A percentile compares a stretch with the other conserved stretches of the same genome.
phyloP scores from a whole-genome alignment of 192 early-diverging fungal species.

The Entomortierella parvispora region DNA sequence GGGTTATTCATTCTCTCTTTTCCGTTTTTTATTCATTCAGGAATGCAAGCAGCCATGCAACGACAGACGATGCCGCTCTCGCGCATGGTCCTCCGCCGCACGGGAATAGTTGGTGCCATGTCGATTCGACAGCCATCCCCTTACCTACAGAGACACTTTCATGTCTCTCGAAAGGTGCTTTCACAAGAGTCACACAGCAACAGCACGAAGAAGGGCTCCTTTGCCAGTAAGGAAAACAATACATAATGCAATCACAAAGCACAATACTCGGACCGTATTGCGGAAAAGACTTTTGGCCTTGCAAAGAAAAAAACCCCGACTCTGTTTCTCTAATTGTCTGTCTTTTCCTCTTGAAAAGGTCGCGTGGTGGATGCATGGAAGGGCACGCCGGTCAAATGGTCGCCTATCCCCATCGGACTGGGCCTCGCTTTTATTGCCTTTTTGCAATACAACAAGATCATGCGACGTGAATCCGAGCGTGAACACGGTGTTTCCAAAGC shows the following conservation, averaged over 20 bases:
- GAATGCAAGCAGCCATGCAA: constrained; percentile 6
- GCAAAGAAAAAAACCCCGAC: too few species aligned
- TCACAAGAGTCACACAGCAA: constrained; percentile 8
- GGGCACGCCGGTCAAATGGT: constrained; percentile 67
- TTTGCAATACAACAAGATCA: constrained; percentile 70
- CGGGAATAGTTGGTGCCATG: not conserved
- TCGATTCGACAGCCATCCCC: constrained; percentile 4
- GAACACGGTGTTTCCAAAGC: constrained; percentile 54
- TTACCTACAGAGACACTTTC: constrained; percentile 30
- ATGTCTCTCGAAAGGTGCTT: constrained; percentile 16
- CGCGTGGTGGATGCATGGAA: constrained; percentile 58
- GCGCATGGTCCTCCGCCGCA: constrained; percentile 15
- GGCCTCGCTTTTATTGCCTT: constrained; percentile 79
- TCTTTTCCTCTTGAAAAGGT: constrained; percentile 17
- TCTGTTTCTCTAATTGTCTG: not conserved
- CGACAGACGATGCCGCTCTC: constrained; percentile 12
- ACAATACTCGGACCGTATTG: too few species aligned
- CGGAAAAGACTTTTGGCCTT: too few species aligned
- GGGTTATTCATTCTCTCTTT: not conserved
- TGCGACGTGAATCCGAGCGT: constrained; percentile 46
- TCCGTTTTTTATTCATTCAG: not conserved
- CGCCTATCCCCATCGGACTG: constrained; percentile 77
- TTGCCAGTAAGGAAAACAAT: constrained; percentile 12
- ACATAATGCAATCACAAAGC: not conserved
- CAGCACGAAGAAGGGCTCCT: constrained; percentile 13